Percentiles rank a stretch among this genome's conserved stretches.
Conservation (phyloP, 1,284 basidiomycete species). For the Apiotrichum siamense region DNA sequence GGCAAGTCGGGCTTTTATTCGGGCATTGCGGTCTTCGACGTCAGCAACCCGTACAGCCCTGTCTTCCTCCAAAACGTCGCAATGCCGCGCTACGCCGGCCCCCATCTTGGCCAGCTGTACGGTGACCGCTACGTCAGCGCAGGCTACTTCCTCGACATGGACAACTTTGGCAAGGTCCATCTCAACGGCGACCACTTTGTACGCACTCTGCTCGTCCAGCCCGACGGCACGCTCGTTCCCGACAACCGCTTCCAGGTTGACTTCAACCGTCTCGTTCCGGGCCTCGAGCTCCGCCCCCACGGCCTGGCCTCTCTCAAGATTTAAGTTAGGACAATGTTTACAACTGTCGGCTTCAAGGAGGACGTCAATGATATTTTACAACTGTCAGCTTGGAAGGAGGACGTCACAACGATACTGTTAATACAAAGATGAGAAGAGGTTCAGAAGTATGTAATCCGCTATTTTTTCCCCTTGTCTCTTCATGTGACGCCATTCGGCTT, state of each 20-base stretch:
- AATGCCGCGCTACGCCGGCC: slow-evolving; percentile 10
- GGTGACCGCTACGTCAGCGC: slow-evolving; percentile 11
- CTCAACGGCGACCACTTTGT: slow-evolving; percentile 15
- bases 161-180: slow-evolving; percentile 18
- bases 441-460: no score
- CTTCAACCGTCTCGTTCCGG: slow-evolving; percentile 7
- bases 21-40: slow-evolving; percentile 11
- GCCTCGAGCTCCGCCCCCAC: slow-evolving; percentile 11
- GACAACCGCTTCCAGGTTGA: slow-evolving; percentile 9
- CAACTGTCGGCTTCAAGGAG: no score
- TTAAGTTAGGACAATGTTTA: no score
- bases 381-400: no score
- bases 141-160: slow-evolving; percentile 16
- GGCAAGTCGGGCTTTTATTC: slow-evolving; percentile 8
- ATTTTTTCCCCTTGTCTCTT: no score
- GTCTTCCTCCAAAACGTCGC: slow-evolving; percentile 7
- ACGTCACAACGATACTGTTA: no score
- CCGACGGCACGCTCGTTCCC: slow-evolving; percentile 3
- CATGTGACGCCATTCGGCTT: no score
- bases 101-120: slow-evolving; percentile 9
- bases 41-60: slow-evolving; percentile 5
- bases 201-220: slow-evolving; percentile 7
- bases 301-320: not conserved
- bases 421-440: no score
- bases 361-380: no score